phyloP scores from a whole-genome alignment of 208 protist genomes.

The Naegleria lovaniensis region DNA sequence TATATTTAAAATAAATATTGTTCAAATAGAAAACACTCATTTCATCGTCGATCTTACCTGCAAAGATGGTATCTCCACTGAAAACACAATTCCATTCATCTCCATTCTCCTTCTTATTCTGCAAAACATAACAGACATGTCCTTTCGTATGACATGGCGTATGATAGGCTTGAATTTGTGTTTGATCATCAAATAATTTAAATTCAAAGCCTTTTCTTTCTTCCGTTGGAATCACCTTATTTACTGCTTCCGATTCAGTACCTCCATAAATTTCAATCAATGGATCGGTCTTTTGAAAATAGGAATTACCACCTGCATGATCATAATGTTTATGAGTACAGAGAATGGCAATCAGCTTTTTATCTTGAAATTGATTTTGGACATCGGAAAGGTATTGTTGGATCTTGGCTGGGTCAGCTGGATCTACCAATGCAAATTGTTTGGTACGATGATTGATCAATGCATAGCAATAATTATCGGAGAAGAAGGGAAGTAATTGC shows the following conservation, averaged over 20 bases:
- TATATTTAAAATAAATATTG: no score
- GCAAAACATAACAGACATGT: neutral
- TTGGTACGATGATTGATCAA: neutral
- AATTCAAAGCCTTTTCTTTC: neutral
- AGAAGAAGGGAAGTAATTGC: neutral
- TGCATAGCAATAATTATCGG: neutral
- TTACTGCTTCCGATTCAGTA: neutral
- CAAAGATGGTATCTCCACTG: neutral
- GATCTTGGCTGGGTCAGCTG: neutral
- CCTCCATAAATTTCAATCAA: neutral
- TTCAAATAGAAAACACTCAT: no score
- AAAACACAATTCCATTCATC: neutral
- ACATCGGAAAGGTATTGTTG: neutral
- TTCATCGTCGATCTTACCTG: no score
- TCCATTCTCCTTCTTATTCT: neutral
- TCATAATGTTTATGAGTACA: constrained; percentile 1
- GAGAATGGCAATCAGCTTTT: neutral
- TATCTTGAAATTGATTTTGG: neutral
- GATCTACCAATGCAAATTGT: neutral
- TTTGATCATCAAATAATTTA: neutral
- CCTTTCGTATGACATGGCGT: constrained; percentile 4
- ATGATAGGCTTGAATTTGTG: neutral
- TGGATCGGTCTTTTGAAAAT: neutral
- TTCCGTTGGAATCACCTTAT: neutral
- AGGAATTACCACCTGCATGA: neutral